Evolutionary conservation across 257 asterid species (phyloP).

Genomic region (Ocimum tenuiflorum): DNA sequence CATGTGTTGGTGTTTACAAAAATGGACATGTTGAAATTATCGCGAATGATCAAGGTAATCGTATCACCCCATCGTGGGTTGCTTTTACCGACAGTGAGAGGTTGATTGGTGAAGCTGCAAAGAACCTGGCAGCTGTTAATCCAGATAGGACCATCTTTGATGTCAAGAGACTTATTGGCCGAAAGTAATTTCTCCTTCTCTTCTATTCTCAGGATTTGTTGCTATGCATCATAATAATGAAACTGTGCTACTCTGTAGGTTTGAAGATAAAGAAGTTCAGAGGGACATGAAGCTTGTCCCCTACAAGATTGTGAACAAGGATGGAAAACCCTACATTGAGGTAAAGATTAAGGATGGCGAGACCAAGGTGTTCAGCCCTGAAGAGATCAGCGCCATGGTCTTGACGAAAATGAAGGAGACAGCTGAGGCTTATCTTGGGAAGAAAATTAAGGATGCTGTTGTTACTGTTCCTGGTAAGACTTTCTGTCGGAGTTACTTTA

Average conservation of each 20-base stretch:
- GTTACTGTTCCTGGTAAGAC: constrained; percentile 83
- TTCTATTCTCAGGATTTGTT: background rate
- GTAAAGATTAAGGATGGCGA: constrained; percentile 79
- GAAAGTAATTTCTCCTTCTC: constrained; percentile 52
- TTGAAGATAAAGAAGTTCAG: constrained; percentile 88
- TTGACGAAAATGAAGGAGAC: constrained; percentile 12
- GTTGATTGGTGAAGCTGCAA: constrained; percentile 76
- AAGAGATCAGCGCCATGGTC: constrained; percentile 89
- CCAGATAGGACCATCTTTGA: constrained; percentile 82
- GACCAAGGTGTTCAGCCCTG: constrained; percentile 87
- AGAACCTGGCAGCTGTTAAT: constrained; percentile 65
- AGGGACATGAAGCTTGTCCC: constrained; percentile 50
- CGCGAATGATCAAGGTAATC: constrained; percentile 94
- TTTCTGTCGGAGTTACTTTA: background rate
- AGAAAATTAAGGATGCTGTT: constrained; percentile 44
- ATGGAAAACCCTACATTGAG: constrained; percentile 75
- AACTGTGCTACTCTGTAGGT: constrained; percentile 34
- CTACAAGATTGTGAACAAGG: no score
- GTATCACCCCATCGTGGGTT: constrained; percentile 88
- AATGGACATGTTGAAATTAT: constrained; percentile 69
- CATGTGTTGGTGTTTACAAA: constrained; percentile 79
- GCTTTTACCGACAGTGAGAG: constrained; percentile 63
- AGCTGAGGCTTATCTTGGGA: no score
- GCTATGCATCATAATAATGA: background rate
- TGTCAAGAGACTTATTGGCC: constrained; percentile 91